phyloP scores from a whole-genome alignment of 306 rosid species.

The Luffa aegyptiaca region DNA sequence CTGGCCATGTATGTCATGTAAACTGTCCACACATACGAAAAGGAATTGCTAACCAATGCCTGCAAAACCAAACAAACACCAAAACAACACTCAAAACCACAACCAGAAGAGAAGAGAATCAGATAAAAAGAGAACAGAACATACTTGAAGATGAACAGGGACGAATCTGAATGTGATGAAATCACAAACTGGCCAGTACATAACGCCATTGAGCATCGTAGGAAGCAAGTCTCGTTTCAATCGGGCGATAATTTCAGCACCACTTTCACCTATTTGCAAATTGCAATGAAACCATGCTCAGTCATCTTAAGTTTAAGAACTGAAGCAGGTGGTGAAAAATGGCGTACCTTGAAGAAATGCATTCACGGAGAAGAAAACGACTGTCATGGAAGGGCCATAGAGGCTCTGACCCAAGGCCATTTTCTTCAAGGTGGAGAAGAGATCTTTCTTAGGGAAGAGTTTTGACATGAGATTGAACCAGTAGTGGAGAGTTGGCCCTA shows the following conservation, averaged over 20 bases:
- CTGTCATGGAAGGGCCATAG: constrained; percentile 85
- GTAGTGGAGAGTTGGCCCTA: constrained; percentile 83
- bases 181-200: constrained; percentile 92
- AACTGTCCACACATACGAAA: constrained; percentile 84
- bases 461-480: constrained; percentile 88
- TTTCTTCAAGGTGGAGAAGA: constrained; percentile 67
- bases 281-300: not conserved
- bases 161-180: constrained; percentile 75
- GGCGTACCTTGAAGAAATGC: constrained; percentile 62
- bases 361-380: constrained; percentile 65
- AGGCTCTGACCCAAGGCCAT: constrained; percentile 73
- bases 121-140: not conserved
- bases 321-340: not conserved
- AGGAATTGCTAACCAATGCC: constrained; percentile 91
- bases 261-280: constrained; percentile 47
- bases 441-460: constrained; percentile 58
- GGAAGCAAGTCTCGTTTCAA: constrained; percentile 74
- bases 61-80: constrained; percentile 33
- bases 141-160: constrained; percentile 93
- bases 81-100: constrained; percentile 4
- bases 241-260: constrained; percentile 51
- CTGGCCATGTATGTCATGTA: constrained; percentile 91
- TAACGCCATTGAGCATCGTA: constrained; percentile 54
- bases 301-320: not conserved
- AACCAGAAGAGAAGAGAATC: not conserved